Evolutionary conservation across 495 filamentous ascomycete genomes (phyloP).

Genomic region (Xylaria telfairii): DNA sequence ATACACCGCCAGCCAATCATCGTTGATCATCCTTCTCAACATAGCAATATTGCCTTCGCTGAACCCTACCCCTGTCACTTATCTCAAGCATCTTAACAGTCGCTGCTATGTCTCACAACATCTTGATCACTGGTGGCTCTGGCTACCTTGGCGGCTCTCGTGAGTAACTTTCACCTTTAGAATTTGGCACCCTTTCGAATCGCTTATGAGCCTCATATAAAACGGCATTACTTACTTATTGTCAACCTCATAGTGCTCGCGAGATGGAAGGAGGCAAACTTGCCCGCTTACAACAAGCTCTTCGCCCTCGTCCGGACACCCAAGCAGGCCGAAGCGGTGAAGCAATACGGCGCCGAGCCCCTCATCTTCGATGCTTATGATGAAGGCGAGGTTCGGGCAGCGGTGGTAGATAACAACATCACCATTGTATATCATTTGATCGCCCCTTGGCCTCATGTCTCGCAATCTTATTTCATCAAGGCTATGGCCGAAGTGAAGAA

Average conservation of each 20-base stretch:
- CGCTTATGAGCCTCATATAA: background rate
- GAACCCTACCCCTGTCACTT: background rate
- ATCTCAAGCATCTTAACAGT: background rate
- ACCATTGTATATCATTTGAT: conserved; percentile 53
- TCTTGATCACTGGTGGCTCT: conserved; percentile 58
- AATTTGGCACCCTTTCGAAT: background rate
- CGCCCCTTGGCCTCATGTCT: conserved; percentile 32
- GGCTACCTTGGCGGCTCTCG: conserved; percentile 57
- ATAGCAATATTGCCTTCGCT: background rate
- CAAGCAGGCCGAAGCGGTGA: conserved; percentile 49
- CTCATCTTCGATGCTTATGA: conserved; percentile 43
- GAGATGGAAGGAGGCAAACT: conserved; percentile 38
- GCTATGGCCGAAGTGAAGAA: conserved; percentile 50
- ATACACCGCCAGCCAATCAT: background rate
- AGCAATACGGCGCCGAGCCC: conserved; percentile 51
- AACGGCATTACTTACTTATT: background rate
- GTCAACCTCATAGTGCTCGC: conserved; percentile 41
- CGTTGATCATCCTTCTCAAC: background rate
- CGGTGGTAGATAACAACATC: conserved; percentile 51
- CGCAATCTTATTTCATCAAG: conserved; percentile 45
- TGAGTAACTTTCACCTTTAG: background rate
- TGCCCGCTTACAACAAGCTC: conserved; percentile 49
- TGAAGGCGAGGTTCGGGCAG: conserved; percentile 32
- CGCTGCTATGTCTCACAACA: conserved; percentile 42
- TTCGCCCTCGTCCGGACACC: conserved; percentile 53